Percentiles rank a stretch among this genome's conserved stretches.
These are phyloP conservation scores for Excoecaria cochinchinensis DNA, from an alignment of 345 rosid genomes.

Conservation along the genomic window DNA sequence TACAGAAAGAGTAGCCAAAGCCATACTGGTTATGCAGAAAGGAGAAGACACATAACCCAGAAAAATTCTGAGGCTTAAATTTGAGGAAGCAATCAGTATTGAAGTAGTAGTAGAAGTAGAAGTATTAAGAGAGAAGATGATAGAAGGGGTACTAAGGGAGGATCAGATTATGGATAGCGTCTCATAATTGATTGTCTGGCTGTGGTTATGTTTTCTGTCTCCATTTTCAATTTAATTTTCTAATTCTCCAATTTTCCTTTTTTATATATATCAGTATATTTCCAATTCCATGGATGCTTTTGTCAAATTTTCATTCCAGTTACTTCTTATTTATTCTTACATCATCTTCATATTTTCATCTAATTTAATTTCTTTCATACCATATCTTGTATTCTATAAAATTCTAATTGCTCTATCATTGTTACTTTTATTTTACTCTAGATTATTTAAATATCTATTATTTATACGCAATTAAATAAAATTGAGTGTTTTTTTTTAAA, in stretches of 20 bases:
- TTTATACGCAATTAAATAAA: too few relatives aligned
- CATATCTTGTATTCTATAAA: too few relatives aligned
- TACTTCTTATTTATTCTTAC: too few relatives aligned
- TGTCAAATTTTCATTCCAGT: too few relatives aligned
- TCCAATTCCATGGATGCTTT: not conserved
- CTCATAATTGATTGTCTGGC: slow-evolving; percentile 51
- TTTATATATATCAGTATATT: not conserved
- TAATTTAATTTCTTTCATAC: too few relatives aligned
- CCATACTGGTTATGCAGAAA: slow-evolving; percentile 38
- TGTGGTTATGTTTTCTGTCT: slow-evolving; percentile 35
- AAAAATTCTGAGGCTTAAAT: not conserved
- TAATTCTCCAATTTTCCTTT: slow-evolving; percentile 6
- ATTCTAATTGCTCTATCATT: too few relatives aligned
- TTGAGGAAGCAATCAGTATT: not conserved
- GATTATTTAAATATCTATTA: too few relatives aligned
- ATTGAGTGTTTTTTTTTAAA: too few relatives aligned
- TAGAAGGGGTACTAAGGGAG: slow-evolving; percentile 30
- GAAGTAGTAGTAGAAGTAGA: not conserved
- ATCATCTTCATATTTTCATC: too few relatives aligned
- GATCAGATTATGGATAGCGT: slow-evolving; percentile 94
- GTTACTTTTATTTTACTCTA: too few relatives aligned
- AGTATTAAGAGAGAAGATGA: slow-evolving; percentile 12
- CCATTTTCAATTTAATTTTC: too few relatives aligned
- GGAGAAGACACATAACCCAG: not conserved
- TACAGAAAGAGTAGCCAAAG: slow-evolving; percentile 87